Evolutionary conservation across 1,284 basidiomycete genomes (phyloP).

Genomic region (Ganoderma resinaceum): DNA sequence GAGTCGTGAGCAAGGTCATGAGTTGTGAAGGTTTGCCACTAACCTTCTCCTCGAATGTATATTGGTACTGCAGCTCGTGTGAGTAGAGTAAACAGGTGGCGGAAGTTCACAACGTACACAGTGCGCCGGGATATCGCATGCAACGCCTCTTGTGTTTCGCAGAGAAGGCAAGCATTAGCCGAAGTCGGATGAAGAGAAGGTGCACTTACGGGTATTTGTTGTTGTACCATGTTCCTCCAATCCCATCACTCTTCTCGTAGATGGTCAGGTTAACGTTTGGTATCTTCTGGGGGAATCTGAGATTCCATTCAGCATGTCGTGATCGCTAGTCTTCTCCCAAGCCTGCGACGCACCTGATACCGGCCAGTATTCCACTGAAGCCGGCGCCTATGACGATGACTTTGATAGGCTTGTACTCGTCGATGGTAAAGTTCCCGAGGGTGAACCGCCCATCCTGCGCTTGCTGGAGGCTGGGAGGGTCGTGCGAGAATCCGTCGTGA

Average conservation of each 20-base stretch:
- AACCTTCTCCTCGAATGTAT: conserved; percentile 61
- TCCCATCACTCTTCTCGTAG: conserved; percentile 60
- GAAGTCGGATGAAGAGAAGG: neutral
- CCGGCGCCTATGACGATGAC: conserved; percentile 62
- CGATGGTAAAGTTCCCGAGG: conserved; percentile 46
- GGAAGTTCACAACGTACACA: conserved; percentile 42
- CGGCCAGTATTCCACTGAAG: conserved; percentile 62
- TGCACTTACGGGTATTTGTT: conserved; percentile 43
- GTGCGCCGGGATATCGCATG: conserved; percentile 64
- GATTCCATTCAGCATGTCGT: neutral
- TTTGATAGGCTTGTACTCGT: conserved; percentile 56
- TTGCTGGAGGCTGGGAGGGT: neutral
- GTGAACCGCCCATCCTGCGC: neutral
- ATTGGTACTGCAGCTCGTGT: conserved; percentile 53
- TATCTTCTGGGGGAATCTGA: conserved; percentile 57
- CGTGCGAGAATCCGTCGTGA: neutral
- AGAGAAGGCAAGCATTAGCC: neutral
- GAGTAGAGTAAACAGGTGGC: neutral
- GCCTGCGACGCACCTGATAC: conserved; percentile 47
- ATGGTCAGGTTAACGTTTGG: conserved; percentile 60
- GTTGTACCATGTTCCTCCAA: conserved; percentile 64
- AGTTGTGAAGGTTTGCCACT: neutral
- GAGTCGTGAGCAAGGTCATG: neutral
- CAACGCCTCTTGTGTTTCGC: conserved; percentile 47
- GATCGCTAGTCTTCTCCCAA: neutral